phyloP scores from a whole-genome alignment of 768 basidiomycete genomes.

The Tricholoma terreum region DNA sequence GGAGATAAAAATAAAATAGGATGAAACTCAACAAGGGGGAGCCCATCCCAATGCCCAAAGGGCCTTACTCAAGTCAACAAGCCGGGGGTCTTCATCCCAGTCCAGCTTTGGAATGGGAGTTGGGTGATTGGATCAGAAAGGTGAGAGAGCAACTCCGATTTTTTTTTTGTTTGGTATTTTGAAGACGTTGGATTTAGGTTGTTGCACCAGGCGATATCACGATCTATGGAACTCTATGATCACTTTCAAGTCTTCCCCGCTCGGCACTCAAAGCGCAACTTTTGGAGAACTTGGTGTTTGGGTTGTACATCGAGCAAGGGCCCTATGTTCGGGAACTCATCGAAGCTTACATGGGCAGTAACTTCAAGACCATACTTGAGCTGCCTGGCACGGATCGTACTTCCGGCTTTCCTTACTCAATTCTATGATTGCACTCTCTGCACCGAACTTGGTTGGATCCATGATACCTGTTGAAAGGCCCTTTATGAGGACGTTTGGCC shows the following conservation, averaged over 20 bases:
- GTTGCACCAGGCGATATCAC: conserved; percentile 82
- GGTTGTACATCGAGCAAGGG: conserved; percentile 70
- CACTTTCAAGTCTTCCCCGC: conserved; percentile 74
- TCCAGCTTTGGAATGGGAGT: too few species aligned
- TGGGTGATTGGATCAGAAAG: conserved; percentile 79
- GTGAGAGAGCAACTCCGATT: too few species aligned
- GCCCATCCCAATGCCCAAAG: too few species aligned
- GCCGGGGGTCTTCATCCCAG: too few species aligned
- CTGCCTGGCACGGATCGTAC: conserved; percentile 57
- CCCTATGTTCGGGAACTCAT: conserved; percentile 86
- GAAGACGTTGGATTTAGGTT: conserved; percentile 41
- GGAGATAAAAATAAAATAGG: too few species aligned
- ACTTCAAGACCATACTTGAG: conserved; percentile 81
- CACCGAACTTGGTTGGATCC: conserved; percentile 64
- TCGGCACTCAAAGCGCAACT: conserved; percentile 64
- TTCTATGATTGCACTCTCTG: conserved; percentile 62
- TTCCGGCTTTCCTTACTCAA: conserved; percentile 63
- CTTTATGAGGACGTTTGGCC: conserved; percentile 66
- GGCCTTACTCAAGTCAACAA: too few species aligned
- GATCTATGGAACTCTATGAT: conserved; percentile 81
- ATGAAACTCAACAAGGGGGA: too few species aligned
- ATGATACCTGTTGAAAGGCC: conserved; percentile 70
- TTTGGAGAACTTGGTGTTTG: conserved; percentile 72
- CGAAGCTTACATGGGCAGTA: conserved; percentile 81
- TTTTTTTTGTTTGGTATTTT: too few species aligned